Conservation (phyloP, 73 alveolate genomes). For the Durusdinium trenchii region DNA sequence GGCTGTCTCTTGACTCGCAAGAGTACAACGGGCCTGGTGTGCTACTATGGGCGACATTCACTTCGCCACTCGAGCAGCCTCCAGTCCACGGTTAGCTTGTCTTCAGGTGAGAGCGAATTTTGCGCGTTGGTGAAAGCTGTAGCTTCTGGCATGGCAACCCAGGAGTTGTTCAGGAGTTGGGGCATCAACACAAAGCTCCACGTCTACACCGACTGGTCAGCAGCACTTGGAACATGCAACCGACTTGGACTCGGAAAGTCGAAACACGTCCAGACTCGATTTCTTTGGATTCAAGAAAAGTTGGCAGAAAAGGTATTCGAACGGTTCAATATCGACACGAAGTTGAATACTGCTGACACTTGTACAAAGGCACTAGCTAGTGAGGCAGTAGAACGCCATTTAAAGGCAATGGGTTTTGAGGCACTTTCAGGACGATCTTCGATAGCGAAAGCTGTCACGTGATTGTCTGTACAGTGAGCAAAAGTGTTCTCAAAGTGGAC, state of each 20-base stretch:
- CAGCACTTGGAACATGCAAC: slow-evolving; percentile 15
- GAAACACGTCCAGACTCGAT: background rate
- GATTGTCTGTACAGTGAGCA: no score
- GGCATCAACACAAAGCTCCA: background rate
- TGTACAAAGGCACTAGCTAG: slow-evolving; percentile 11
- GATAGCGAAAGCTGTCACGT: slow-evolving; percentile 10
- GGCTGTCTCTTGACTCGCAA: background rate
- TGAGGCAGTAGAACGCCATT: background rate
- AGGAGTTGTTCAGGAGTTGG: background rate
- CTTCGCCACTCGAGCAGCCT: background rate
- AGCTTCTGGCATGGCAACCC: background rate
- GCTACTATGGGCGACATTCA: background rate
- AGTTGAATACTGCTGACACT: background rate
- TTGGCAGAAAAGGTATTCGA: background rate
- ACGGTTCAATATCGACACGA: background rate
- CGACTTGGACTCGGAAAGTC: slow-evolving; percentile 46
- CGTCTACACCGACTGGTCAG: slow-evolving; percentile 18
- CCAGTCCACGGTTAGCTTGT: slow-evolving; percentile 4
- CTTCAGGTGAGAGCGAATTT: background rate
- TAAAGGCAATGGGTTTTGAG: background rate
- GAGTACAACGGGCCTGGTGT: background rate
- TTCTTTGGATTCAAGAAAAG: slow-evolving; percentile 52
- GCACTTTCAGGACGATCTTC: background rate
- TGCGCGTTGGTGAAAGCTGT: slow-evolving; percentile 26
- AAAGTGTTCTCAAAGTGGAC: no score